phyloP scores from a whole-genome alignment of 805 yeast genomes.

The Candida koratica region DNA sequence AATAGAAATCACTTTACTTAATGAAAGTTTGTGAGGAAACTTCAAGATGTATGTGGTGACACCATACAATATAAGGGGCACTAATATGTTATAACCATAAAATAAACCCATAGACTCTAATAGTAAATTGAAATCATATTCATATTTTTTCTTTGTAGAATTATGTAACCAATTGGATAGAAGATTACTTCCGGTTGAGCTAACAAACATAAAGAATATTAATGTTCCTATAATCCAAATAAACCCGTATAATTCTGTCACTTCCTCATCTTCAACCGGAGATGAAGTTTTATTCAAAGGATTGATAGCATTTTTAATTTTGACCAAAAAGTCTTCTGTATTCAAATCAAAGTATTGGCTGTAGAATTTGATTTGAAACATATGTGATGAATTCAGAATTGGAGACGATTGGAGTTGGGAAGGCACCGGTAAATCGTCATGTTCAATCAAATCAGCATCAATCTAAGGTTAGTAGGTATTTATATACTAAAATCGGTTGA shows the following conservation, averaged over 20 bases:
- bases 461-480: constrained; percentile 3
- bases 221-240: constrained; percentile 88
- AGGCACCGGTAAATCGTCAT: constrained; percentile 3
- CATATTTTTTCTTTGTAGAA: constrained; percentile 43
- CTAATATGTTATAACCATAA: constrained; percentile 68
- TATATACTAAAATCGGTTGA: too few species aligned
- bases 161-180: constrained; percentile 53
- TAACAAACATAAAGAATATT: constrained; percentile 67
- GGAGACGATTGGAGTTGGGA: constrained; percentile 25
- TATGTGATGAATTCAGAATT: constrained; percentile 26
- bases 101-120: constrained; percentile 66
- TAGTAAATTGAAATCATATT: constrained; percentile 57
- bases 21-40: constrained; percentile 44
- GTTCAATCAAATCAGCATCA: constrained; percentile 15
- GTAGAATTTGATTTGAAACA: constrained; percentile 57
- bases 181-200: constrained; percentile 65
- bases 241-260: constrained; percentile 77
- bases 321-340: constrained; percentile 54
- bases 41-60: constrained; percentile 51
- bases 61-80: constrained; percentile 57
- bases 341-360: constrained; percentile 66
- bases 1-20: constrained; percentile 62
- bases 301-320: constrained; percentile 54
- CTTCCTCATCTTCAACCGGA: constrained; percentile 27
- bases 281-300: constrained; percentile 33